These are phyloP conservation scores for Rhodomyrtus psidioides DNA, from an alignment of 441 rosid species.

Conservation along the genomic window DNA sequence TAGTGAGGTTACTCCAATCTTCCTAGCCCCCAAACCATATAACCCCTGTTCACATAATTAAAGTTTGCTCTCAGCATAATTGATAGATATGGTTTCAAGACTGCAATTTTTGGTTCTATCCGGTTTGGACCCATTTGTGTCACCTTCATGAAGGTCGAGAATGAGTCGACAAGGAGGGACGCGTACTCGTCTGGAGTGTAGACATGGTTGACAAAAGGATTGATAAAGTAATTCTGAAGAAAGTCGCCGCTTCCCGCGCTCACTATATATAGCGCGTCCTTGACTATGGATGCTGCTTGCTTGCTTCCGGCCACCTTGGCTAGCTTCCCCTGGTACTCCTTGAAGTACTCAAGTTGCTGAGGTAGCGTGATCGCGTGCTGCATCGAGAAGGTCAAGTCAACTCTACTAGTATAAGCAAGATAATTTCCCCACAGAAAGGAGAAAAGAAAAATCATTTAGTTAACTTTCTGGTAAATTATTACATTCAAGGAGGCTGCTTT, in stretches of 20 bases:
- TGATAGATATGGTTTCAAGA: neutral
- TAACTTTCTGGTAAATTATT: conserved; percentile 1
- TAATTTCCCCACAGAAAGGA: neutral
- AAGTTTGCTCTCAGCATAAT: neutral
- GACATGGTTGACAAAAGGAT: neutral
- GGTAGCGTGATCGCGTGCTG: conserved; percentile 78
- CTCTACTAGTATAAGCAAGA: neutral
- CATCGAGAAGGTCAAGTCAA: neutral
- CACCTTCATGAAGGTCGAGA: conserved; percentile 60
- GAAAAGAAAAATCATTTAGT: neutral
- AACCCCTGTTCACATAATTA: conserved; percentile 25
- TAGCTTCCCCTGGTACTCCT: conserved; percentile 68
- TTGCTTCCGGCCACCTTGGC: conserved; percentile 47
- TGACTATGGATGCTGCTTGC: conserved; percentile 49
- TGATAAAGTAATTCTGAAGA: neutral
- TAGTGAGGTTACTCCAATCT: conserved; percentile 78
- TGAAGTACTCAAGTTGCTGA: conserved; percentile 66
- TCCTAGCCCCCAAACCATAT: conserved; percentile 66
- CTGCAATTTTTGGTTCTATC: neutral
- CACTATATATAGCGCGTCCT: neutral
- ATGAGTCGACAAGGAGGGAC: conserved; percentile 2
- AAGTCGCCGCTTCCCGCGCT: conserved; percentile 1
- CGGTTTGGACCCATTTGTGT: neutral
- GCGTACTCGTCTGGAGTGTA: neutral
- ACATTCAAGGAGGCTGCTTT: conserved; percentile 58